These are phyloP conservation scores for Neopestalotiopsis clavispora DNA, from an alignment of 2,329 filamentous ascomycete genomes.

Conservation along the genomic window DNA sequence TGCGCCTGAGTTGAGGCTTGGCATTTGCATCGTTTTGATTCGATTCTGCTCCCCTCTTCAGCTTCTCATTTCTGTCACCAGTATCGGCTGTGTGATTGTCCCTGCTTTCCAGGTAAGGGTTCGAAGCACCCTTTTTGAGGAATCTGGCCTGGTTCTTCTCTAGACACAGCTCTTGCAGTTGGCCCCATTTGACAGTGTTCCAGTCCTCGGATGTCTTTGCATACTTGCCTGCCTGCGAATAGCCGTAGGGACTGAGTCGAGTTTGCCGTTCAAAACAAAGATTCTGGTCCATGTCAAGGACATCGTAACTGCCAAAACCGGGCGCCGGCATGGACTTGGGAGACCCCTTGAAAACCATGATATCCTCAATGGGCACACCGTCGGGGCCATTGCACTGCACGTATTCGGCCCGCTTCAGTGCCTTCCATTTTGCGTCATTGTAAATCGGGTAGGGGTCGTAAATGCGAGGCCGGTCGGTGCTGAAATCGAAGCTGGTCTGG, in stretches of 20 bases:
- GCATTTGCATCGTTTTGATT: neutral
- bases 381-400: conserved; percentile 69
- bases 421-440: conserved; percentile 65
- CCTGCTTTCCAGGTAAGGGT: conserved; percentile 43
- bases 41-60: neutral
- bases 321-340: conserved; percentile 64
- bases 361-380: conserved; percentile 63
- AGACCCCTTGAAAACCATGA: conserved; percentile 66
- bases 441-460: conserved; percentile 78
- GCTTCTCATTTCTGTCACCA: neutral
- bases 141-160: conserved; percentile 70
- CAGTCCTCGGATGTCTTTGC: conserved; percentile 57
- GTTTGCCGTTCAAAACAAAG: conserved; percentile 73
- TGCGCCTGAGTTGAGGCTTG: neutral
- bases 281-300: conserved; percentile 64
- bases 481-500: conserved; percentile 44
- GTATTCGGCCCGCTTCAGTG: conserved; percentile 57
- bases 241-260: conserved; percentile 70
- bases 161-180: conserved; percentile 70
- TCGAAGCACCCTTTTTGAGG: conserved; percentile 46
- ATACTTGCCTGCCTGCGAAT: conserved; percentile 53
- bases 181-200: conserved; percentile 72
- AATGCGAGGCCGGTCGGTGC: conserved; percentile 52
- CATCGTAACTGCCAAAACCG: conserved; percentile 66
- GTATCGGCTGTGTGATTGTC: neutral